These are phyloP conservation scores for Dictyostelium brefeldianum DNA, from an alignment of 78 protist genomes.

Conservation along the genomic window DNA sequence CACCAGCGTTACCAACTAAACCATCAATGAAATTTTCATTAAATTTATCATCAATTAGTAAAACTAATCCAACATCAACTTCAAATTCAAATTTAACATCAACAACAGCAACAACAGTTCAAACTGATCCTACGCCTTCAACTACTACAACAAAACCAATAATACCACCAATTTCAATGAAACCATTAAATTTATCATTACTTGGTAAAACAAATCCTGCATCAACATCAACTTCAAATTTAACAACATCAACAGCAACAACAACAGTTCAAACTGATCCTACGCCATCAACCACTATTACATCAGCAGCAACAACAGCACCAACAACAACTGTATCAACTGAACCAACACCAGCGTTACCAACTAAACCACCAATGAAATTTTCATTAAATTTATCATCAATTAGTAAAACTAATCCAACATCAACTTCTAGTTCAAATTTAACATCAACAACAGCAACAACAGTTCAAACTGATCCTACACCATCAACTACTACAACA, in stretches of 20 bases:
- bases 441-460: background rate
- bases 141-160: background rate
- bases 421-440: background rate
- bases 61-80: background rate
- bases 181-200: background rate
- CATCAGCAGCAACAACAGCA: background rate
- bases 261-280: background rate
- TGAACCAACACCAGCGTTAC: background rate
- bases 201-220: too few relatives aligned
- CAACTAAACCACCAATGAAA: background rate
- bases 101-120: background rate
- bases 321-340: background rate
- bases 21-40: background rate
- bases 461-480: background rate
- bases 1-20: background rate
- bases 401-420: background rate
- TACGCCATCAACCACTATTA: background rate
- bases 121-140: background rate
- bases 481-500: background rate
- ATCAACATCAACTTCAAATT: background rate
- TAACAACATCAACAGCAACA: background rate
- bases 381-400: conserved; percentile 16
- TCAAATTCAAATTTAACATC: conserved; percentile 1
- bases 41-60: background rate
- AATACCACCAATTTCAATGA: background rate